Evolutionary conservation across 345 rosid species (phyloP).

Genomic region (Populus nigra): DNA sequence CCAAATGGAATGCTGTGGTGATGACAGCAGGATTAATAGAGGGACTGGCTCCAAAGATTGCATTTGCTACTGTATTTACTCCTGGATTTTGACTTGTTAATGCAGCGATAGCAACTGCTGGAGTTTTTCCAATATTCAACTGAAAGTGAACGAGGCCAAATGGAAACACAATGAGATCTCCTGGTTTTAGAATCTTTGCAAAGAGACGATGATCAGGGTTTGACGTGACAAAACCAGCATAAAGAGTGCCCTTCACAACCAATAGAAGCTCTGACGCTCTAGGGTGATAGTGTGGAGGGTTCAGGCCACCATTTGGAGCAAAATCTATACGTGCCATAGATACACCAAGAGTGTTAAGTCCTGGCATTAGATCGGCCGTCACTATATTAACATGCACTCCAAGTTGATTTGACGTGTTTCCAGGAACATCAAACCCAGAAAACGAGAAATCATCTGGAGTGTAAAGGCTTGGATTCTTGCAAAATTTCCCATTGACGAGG

Average conservation of each 20-base stretch:
- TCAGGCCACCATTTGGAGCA: constrained; percentile 3
- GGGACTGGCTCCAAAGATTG: constrained; percentile 3
- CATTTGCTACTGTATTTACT: constrained; percentile 12
- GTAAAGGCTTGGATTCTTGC: too few relatives aligned
- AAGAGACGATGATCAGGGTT: constrained; percentile 11
- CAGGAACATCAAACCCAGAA: too few relatives aligned
- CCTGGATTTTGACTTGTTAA: constrained; percentile 23
- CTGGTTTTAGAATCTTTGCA: constrained; percentile 7
- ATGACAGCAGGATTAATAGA: constrained; percentile 13
- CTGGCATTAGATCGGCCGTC: too few relatives aligned
- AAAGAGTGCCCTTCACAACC: constrained; percentile 4
- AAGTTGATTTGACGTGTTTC: too few relatives aligned
- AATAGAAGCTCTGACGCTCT: constrained; percentile 14
- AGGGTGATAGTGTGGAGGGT: constrained; percentile 28
- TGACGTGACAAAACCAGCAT: constrained; percentile 18
- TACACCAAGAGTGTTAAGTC: too few relatives aligned
- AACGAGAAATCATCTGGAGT: too few relatives aligned
- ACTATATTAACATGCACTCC: too few relatives aligned
- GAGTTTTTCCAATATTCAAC: constrained; percentile 8
- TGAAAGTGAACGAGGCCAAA: constrained; percentile 8
- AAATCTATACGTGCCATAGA: too few relatives aligned
- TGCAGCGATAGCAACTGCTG: constrained; percentile 13
- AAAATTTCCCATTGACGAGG: too few relatives aligned
- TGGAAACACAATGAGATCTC: constrained; percentile 24
- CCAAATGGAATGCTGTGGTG: constrained; percentile 17